Evolutionary conservation across 2,329 filamentous ascomycete genomes (phyloP).

Genomic region (Tolypocladium capitatum): DNA sequence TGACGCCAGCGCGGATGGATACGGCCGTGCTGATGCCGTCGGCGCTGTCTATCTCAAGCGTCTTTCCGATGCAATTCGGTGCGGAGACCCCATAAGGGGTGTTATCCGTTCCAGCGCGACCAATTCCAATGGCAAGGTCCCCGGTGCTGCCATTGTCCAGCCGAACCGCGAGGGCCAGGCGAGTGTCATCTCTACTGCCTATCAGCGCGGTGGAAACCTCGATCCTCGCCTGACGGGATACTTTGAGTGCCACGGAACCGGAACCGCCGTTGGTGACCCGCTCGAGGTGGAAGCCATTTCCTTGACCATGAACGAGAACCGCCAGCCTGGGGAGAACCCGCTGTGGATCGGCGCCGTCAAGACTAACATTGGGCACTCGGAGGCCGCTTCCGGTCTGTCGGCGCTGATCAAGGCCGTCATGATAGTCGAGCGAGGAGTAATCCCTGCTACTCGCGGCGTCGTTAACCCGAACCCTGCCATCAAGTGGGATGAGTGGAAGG

Average conservation of each 20-base stretch:
- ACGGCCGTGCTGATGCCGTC: constrained; percentile 18
- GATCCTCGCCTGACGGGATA: constrained; percentile 5
- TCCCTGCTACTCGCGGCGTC: no score
- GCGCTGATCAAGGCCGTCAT: no score
- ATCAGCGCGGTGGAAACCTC: constrained; percentile 8
- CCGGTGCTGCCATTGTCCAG: constrained; percentile 9
- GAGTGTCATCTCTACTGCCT: constrained; percentile 26
- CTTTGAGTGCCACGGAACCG: constrained; percentile 38
- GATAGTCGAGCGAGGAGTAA: no score
- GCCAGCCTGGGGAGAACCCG: neutral
- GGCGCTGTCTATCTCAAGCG: constrained; percentile 19
- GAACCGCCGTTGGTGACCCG: constrained; percentile 38
- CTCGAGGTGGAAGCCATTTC: constrained; percentile 33
- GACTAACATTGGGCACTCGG: neutral
- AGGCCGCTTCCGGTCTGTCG: no score
- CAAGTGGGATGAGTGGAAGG: constrained; percentile 2
- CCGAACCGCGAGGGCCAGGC: constrained; percentile 12
- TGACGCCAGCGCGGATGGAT: constrained; percentile 19
- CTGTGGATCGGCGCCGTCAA: neutral
- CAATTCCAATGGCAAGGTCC: constrained; percentile 10
- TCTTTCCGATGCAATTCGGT: constrained; percentile 13
- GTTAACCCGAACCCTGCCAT: no score
- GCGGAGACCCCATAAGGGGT: constrained; percentile 10
- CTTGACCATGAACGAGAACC: no score
- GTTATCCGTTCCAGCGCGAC: constrained; percentile 10